A percentile compares a stretch with the other conserved stretches of the same genome.
phyloP scores from a whole-genome alignment of 1,284 basidiomycete genomes.

The Athelia sp. region DNA sequence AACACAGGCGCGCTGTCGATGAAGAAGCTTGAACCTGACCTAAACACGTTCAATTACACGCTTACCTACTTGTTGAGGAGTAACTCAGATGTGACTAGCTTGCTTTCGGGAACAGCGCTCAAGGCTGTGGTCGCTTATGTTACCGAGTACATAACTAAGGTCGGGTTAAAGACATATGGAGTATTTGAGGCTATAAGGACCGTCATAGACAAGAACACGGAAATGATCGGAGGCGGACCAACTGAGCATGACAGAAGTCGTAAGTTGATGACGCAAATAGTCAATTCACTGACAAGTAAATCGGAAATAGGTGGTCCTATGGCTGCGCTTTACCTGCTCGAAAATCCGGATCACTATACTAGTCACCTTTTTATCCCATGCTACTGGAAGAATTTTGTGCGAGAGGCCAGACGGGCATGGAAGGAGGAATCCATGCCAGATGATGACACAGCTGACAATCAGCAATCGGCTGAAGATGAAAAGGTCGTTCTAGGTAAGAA shows the following conservation, averaged over 20 bases:
- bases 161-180: conserved; percentile 26
- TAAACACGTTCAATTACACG: conserved; percentile 26
- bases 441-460: neutral
- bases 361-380: conserved; percentile 18
- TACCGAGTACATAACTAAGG: conserved; percentile 35
- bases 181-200: conserved; percentile 26
- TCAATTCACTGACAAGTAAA: conserved; percentile 21
- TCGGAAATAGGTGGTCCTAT: conserved; percentile 27
- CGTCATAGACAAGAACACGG: conserved; percentile 18
- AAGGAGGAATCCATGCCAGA: too few relatives aligned
- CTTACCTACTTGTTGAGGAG: conserved; percentile 28
- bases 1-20: conserved; percentile 23
- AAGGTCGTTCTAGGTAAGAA: neutral
- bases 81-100: conserved; percentile 31
- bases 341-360: conserved; percentile 27
- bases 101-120: conserved; percentile 30
- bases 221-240: conserved; percentile 10
- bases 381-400: conserved; percentile 23
- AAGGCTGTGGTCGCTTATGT: conserved; percentile 32
- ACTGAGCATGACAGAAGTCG: conserved; percentile 15
- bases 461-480: neutral
- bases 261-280: conserved; percentile 21
- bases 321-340: conserved; percentile 21
- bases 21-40: conserved; percentile 25
- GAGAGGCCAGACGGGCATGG: neutral